Conservation (phyloP, 495 filamentous ascomycete genomes). For the Neurospora sp. region DNA sequence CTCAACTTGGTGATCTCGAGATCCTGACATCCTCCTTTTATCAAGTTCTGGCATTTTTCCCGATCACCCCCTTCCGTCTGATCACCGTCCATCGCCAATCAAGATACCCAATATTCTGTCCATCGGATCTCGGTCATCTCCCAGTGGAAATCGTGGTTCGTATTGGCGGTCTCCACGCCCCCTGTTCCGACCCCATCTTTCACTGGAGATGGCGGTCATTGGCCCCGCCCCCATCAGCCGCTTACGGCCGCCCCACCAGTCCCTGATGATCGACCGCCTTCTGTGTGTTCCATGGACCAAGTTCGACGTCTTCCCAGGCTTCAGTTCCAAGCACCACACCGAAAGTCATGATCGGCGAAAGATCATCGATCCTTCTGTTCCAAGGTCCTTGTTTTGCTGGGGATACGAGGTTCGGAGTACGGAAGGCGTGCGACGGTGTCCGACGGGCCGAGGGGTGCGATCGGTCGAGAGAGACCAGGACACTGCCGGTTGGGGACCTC, state of each 20-base stretch:
- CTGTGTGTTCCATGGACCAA: not conserved
- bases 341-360: not conserved
- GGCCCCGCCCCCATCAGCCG: not conserved
- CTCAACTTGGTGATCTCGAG: not conserved
- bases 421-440: not conserved
- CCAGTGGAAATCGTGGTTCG: not conserved
- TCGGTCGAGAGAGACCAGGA: not conserved
- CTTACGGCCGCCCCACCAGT: not conserved
- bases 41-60: not conserved
- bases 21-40: not conserved
- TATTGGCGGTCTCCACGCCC: not conserved
- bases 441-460: not conserved
- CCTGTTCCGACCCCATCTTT: not conserved
- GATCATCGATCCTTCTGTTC: not conserved
- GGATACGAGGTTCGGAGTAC: not conserved
- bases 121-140: not conserved
- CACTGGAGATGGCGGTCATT: not conserved
- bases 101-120: not conserved
- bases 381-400: not conserved
- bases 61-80: not conserved
- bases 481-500: not conserved
- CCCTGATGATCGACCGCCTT: not conserved
- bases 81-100: not conserved
- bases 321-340: too few species aligned
- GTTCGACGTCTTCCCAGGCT: not conserved